These are phyloP conservation scores for Malus hybrid DNA, from an alignment of 331 rosid species.

Conservation along the genomic window DNA sequence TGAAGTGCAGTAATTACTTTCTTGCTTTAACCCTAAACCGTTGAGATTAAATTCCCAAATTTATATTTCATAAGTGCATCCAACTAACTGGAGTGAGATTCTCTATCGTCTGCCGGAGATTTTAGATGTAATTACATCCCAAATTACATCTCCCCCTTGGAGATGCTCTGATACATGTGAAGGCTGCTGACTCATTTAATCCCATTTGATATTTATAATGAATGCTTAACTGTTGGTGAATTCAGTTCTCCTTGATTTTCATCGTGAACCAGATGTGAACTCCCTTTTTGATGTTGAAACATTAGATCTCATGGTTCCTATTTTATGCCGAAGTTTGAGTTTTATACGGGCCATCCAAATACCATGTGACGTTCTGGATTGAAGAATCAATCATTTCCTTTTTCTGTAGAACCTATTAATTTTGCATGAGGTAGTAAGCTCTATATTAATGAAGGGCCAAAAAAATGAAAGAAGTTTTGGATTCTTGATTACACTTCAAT, in stretches of 20 bases:
- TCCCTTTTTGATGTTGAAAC: neutral
- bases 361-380: too few relatives aligned
- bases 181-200: neutral
- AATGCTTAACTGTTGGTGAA: neutral
- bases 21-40: too few relatives aligned
- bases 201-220: neutral
- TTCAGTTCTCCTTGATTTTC: neutral
- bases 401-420: neutral
- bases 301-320: neutral
- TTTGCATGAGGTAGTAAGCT: neutral
- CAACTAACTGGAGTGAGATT: too few relatives aligned
- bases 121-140: neutral
- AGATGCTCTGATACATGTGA: neutral
- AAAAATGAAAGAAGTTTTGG: too few relatives aligned
- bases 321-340: neutral
- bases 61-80: too few relatives aligned
- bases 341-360: neutral
- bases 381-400: too few relatives aligned
- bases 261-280: neutral
- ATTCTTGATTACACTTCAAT: neutral
- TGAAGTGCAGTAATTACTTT: too few relatives aligned
- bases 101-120: neutral
- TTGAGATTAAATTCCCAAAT: too few relatives aligned
- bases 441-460: too few relatives aligned
- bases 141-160: neutral